Evolutionary conservation across 176 grass and related monocot species (phyloP).

Genomic region (Oryza officinalis): DNA sequence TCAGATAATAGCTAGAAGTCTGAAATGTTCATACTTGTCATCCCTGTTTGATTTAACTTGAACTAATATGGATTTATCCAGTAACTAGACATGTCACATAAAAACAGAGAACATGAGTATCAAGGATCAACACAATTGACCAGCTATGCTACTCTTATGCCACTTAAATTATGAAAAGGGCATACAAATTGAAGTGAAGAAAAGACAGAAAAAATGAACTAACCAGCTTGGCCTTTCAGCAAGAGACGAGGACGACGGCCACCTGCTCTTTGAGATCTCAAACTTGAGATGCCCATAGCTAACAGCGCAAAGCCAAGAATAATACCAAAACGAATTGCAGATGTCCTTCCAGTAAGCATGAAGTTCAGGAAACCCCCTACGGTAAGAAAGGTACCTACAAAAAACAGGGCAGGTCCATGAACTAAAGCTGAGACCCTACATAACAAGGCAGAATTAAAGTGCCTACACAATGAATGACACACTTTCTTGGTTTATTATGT

Average conservation of each 20-base stretch:
- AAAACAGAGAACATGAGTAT: neutral
- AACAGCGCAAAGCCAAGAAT: slow-evolving; percentile 81
- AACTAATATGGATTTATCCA: neutral
- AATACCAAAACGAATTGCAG: slow-evolving; percentile 86
- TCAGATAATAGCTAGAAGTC: neutral
- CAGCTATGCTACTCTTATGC: neutral
- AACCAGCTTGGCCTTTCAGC: slow-evolving; percentile 87
- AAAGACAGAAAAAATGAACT: slow-evolving; percentile 48
- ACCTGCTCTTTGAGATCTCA: slow-evolving; percentile 59
- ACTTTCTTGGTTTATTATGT: neutral
- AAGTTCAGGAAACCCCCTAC: slow-evolving; percentile 80
- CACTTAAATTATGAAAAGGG: slow-evolving; percentile 2
- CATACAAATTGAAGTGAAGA: neutral
- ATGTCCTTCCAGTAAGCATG: slow-evolving; percentile 86
- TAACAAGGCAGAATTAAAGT: slow-evolving; percentile 1
- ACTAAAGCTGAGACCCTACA: neutral
- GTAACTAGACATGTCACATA: neutral
- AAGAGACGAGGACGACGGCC: slow-evolving; percentile 58
- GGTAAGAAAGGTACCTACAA: slow-evolving; percentile 76
- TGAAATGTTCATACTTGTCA: neutral
- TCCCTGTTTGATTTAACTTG: neutral
- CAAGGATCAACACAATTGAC: neutral
- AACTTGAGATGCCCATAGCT: slow-evolving; percentile 70
- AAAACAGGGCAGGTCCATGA: slow-evolving; percentile 18
- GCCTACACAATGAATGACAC: neutral